Evolutionary conservation across 129 eudicot species (phyloP).

Genomic region (Oenanthe sinensis): DNA sequence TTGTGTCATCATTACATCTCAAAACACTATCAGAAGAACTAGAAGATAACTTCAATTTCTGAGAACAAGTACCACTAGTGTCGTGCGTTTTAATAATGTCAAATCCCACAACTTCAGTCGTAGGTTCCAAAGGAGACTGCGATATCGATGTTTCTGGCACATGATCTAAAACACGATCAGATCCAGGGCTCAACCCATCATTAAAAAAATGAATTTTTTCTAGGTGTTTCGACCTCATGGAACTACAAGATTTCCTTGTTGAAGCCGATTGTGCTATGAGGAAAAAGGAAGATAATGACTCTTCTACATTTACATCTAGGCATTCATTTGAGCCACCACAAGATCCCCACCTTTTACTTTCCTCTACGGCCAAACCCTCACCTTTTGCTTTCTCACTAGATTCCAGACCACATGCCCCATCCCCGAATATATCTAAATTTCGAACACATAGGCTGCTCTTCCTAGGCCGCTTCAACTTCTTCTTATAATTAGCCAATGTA

Average conservation of each 20-base stretch:
- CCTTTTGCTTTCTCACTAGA: conserved; percentile 2
- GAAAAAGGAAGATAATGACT: conserved; percentile 55
- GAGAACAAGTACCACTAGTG: conserved; percentile 2
- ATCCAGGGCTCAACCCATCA: conserved; percentile 21
- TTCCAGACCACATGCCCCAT: conserved; percentile 7
- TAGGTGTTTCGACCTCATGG: conserved; percentile 27
- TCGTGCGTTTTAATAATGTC: conserved; percentile 1
- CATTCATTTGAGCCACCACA: conserved; percentile 8
- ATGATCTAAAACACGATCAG: conserved; percentile 12
- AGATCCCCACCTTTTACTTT: neutral
- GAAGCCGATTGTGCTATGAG: conserved; percentile 57
- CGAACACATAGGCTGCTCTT: conserved; percentile 14
- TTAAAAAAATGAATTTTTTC: conserved; percentile 16
- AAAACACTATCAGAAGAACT: conserved; percentile 2
- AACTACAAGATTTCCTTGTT: conserved; percentile 33
- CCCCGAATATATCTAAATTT: no score
- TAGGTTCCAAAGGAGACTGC: conserved; percentile 10
- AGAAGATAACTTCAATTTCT: conserved; percentile 18
- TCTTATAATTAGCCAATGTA: conserved; percentile 78
- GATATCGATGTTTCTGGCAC: neutral
- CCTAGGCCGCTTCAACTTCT: conserved; percentile 81
- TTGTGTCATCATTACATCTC: conserved; percentile 8
- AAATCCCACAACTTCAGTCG: neutral
- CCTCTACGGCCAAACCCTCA: neutral
- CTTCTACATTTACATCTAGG: conserved; percentile 42